Conservation (phyloP, 176 grass and related monocot species). For the Carex pumila region DNA sequence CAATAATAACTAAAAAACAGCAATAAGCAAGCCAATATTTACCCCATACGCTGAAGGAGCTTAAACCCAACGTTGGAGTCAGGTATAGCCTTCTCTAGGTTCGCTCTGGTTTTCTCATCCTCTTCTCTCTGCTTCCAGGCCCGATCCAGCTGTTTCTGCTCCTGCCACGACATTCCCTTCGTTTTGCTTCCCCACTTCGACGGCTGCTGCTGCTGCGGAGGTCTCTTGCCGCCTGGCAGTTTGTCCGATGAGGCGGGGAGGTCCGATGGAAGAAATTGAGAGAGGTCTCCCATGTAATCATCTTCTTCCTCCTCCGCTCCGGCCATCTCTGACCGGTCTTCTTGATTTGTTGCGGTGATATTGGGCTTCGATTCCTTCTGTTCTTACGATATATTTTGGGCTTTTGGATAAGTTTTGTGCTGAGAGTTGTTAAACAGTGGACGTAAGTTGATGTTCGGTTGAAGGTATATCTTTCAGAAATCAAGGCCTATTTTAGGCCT, state of each 20-base stretch:
- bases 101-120: slow-evolving; percentile 53
- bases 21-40: slow-evolving; percentile 12
- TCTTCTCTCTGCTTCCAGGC: slow-evolving; percentile 59
- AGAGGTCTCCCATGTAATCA: slow-evolving; percentile 90
- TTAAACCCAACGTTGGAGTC: slow-evolving; percentile 87
- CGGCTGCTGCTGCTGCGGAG: not conserved
- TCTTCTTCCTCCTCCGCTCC: slow-evolving; percentile 35
- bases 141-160: slow-evolving; percentile 46
- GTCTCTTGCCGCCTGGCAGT: slow-evolving; percentile 25
- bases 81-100: slow-evolving; percentile 57
- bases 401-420: not conserved
- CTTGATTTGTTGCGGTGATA: not conserved
- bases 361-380: not conserved
- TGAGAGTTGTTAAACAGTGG: not conserved
- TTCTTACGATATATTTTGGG: not conserved
- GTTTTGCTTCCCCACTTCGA: slow-evolving; percentile 23
- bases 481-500: not conserved
- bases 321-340: slow-evolving; percentile 19
- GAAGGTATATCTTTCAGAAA: not conserved
- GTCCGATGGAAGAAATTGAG: slow-evolving; percentile 51
- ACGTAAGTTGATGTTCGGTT: not conserved
- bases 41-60: slow-evolving; percentile 83
- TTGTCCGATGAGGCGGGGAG: slow-evolving; percentile 8
- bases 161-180: slow-evolving; percentile 48
- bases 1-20: not conserved